Evolutionary conservation across 352 stramenopile species (phyloP).

Genomic region (Pythium vanterpoolii): DNA sequence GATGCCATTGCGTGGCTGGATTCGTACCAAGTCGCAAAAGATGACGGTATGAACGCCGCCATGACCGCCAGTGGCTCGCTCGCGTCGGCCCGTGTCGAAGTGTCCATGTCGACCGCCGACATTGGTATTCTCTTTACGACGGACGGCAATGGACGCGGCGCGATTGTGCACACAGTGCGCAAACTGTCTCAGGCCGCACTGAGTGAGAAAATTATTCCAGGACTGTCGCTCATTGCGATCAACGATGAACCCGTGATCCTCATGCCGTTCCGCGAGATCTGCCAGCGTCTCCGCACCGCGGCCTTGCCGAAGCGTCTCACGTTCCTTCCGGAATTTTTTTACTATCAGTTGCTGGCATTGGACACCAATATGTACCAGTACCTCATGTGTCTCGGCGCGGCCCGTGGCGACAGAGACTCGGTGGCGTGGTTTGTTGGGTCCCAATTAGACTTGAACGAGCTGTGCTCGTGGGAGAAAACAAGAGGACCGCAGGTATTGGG

Average conservation of each 20-base stretch:
- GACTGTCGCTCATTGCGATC: conserved; percentile 75
- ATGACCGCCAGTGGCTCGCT: conserved; percentile 35
- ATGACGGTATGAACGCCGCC: conserved; percentile 1
- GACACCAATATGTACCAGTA: conserved; percentile 82
- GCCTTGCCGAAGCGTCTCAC: conserved; percentile 74
- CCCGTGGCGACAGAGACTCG: conserved; percentile 68
- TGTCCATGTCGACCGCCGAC: conserved; percentile 82
- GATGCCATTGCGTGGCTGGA: conserved; percentile 81
- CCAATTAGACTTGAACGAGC: conserved; percentile 55
- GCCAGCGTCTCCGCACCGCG: conserved; percentile 52
- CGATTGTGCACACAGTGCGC: conserved; percentile 70
- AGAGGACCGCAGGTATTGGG: conserved; percentile 69
- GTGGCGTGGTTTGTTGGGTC: conserved; percentile 50
- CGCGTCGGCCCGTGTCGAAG: conserved; percentile 51
- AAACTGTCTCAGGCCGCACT: conserved; percentile 80
- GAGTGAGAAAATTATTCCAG: conserved; percentile 62
- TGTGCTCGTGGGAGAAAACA: conserved; percentile 70
- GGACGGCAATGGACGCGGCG: conserved; percentile 69
- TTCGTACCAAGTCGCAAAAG: conserved; percentile 34
- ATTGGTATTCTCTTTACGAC: conserved; percentile 83
- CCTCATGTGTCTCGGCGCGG: conserved; percentile 62
- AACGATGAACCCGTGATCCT: conserved; percentile 80
- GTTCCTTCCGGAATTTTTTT: conserved; percentile 84
- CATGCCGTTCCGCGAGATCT: conserved; percentile 80
- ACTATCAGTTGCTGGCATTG: conserved; percentile 76